Evolutionary conservation across 495 filamentous ascomycete genomes (phyloP), one percentile per base, ranked within the genome.

Genomic region (Hypoxylon trugodes): DNA sequence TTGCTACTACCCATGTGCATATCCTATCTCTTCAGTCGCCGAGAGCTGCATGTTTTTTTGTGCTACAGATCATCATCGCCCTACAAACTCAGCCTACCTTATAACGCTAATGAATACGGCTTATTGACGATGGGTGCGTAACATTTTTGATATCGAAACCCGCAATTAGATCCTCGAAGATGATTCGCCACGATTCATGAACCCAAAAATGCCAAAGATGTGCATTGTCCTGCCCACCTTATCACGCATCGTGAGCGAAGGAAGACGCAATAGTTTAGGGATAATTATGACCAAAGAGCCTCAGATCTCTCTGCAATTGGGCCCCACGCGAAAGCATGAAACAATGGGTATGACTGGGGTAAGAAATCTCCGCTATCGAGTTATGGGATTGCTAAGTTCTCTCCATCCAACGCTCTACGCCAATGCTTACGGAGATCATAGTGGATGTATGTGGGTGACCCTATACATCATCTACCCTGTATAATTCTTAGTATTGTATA

Each of bases 61-160:
- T 35, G 9, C n/a, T 24, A 52, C 37, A 21, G 61, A 65, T 55
- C 41, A 40, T 25, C 54, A 16, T 59, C 33, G 61, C 61, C 61
- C 25, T 54, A 43, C 35, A 37, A n/a, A 6, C 53, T 65, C 54
- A 65, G 61, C 61, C 48, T 22, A 35, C 21, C 54, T 24, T 36
- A 57, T 35, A 7, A 16, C 48, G 19, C 30, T 24, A 38, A 13
- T 8, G 28, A 13, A 37, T 4, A 26, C 7, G 28, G 10, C 6
- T 9, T 22, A 37, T 37, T 52, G 22, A n/a, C n/a, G n/a, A n/a
- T n/a, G 43, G 22, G 10, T n/a, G 13, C 16, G 35, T 38, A 22
- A 40, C 25, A 48, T 6, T 22, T 42, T 51, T n/a, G 26, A 40
- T 15, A 22, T 49, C 16, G 19, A 35, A 33, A 37, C 28, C 47